Evolutionary conservation across 2,329 filamentous ascomycete species (phyloP), one percentile per base, ranked within the genome.

Genomic region (Ophiostoma sp.): DNA sequence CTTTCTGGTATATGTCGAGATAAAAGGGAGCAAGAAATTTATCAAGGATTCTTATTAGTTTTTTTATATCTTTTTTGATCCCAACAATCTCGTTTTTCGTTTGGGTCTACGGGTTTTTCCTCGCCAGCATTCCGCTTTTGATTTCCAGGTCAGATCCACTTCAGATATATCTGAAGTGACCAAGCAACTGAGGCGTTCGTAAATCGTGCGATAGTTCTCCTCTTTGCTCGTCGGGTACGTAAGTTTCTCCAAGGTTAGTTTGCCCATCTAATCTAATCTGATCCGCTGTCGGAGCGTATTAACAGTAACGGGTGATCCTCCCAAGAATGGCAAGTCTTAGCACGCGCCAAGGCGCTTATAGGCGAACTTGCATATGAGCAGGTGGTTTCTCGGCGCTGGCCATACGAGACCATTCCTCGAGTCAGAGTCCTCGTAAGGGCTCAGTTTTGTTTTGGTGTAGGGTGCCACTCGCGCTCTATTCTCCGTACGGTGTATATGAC

Each of bases 221-320:
- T 6, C 13, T 11, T 27, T 6, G 2, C 10, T 23, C 27, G 44
- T 48, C 44, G 17, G 44, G 44, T 41, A 48, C 17, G 44, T 57
- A 15, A 57, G 17, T 52, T 57, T 57, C 4, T 27, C 8, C 23
- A 4, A 13, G 52, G n/a, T 4, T 27, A n/a, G 3, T 23, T 27
- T 11, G n/a, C 52, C 27, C n/a, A 57, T 57, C 52, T 57, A 27
- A 57, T 57, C n/a, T 57, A 15, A 57, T 57, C n/a, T 57, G 52
- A 57, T 57, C 52, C 52, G 52, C 52, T 57, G 13, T 57, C 52
- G 11, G 23, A 57, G 39, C 48, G 17, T 10, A 15, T n/a, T 20
- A 52, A n/a, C 11, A 6, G 8, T 1, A 57, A 57, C 52, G 52
- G 52, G 52, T 23, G 10, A 57, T 57, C 52, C 52, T 57, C 52